Base-by-base conservation (phyloP, 192 early-diverging fungal species). In the Coemansia sp. region DNA sequence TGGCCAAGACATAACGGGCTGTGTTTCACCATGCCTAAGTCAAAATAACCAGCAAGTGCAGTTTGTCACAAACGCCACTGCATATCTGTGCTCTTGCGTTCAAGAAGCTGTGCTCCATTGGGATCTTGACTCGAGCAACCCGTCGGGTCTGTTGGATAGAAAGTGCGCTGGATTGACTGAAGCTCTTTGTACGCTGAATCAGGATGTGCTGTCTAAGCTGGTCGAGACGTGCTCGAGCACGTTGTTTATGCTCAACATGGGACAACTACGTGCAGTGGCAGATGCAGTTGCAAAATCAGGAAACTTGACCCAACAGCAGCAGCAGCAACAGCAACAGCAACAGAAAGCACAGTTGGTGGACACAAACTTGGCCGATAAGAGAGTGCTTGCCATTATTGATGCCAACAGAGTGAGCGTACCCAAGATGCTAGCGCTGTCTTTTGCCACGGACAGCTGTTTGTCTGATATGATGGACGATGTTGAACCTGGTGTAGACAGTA, bases 51-150 rank as follows among this genome's bases (percentile, higher is more conserved):
- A 51, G 33, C 62, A 64, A 24, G 49, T 67, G 34, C 71, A 73
- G 50, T 73, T 73, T 63, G 63, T 73, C 36, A 63, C 63, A 14
- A 58, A 73, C 35, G 50, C 64, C 15, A 58, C 51, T 7, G 55
- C 58, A 18, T 62, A 61, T 34, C 53, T 73, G 41, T 60, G 54
- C 1, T 38, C 43, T 0, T 69, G 58, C 22, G 66, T 69, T 5
- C 59, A 37, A 10, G 53, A 52, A 11, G 58, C 55, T 15, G 38
- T 56, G 26, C 23, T 56, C 14, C 40, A 48, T 10, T 67, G 64
- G 64, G 33, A 44, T 20, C 24, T 3, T 25, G 26, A 27, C 3
- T n/a, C 5, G 6, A 1, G 30, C 5, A 23, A 5, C 4, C 28
- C 9, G 10, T 17, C n/a, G 13, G 22, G 24, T 9, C 30, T 17